These are phyloP conservation scores for Pythium pectinolyticum DNA, from an alignment of 352 stramenopile species.

Conservation along the genomic window DNA sequence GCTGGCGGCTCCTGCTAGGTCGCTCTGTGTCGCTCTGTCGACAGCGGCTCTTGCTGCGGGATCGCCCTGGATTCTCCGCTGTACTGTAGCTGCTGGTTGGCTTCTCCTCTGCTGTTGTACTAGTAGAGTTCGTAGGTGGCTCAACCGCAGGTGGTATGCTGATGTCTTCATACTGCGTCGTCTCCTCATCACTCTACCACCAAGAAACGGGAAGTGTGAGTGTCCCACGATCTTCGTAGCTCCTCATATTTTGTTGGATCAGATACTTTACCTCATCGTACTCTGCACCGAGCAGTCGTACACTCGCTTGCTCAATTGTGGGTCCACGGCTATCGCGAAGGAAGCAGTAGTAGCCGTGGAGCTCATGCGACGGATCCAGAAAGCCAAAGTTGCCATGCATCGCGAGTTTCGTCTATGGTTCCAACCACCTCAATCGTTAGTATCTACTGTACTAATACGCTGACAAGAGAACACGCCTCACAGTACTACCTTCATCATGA, in stretches of 20 bases:
- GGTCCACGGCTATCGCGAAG: not conserved
- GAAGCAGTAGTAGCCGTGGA: slow-evolving; percentile 17
- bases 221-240: not conserved
- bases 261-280: slow-evolving; percentile 6
- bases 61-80: no score
- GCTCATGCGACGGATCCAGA: not conserved
- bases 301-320: not conserved
- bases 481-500: slow-evolving; percentile 16
- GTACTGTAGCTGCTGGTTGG: no score
- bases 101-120: no score
- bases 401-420: slow-evolving; percentile 1
- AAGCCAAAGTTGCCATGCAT: slow-evolving; percentile 11
- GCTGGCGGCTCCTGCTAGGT: not conserved
- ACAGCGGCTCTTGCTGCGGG: not conserved
- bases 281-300: slow-evolving; percentile 11
- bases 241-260: not conserved
- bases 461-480: no score
- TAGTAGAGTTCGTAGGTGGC: no score
- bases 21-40: not conserved
- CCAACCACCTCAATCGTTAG: not conserved
- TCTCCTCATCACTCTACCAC: not conserved
- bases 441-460: no score
- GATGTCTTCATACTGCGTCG: not conserved
- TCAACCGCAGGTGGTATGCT: no score
- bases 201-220: no score